Base-by-base conservation (phyloP, 1,139 yeast species). In the Protomyces lactucae-debilis region DNA sequence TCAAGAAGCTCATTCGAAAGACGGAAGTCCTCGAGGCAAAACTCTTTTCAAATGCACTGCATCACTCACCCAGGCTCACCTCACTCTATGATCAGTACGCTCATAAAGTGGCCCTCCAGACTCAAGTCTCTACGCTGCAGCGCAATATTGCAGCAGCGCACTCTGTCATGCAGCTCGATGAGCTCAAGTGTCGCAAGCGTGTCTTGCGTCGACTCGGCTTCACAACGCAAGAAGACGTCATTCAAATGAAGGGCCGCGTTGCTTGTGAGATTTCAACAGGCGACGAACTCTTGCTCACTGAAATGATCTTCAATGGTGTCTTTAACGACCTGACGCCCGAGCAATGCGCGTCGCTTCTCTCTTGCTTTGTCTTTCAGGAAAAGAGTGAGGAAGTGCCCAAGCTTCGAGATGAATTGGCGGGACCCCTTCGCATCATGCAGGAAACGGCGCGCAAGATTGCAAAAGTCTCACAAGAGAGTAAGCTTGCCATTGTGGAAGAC, bases 221-320 rank as follows among this genome's bases (percentile, higher is more conserved):
- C 77, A 87, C 93, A 53, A 86, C 95, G 1, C 76, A 79, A 18
- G 83, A 81, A 68, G 83, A 85, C 69, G 87, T 93, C 67, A 95
- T 93, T 69, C 97, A 93, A 73, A 80, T 93, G 70, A 95, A 95
- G 77, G 99, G 99, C 56, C 83, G 99, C 73, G 91, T 86, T 60
- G 98, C 98, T 0, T 92, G 99, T 76, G 99, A 93, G 72, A 93
- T 93, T 71, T 87, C 96, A 72, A 87, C 96, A 35, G 99, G 99
- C 67, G 97, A 91, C 75, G 97, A 91, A 76, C 78, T 93, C 66
- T 75, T 93, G 69, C 78, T 93, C 60, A 92, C 98, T 0, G 99
- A 95, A 74, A 79, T 93, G 71, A 88, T 95, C 48, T 93, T 93
- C 80, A 90, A 91, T 73, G 99, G 99, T 81, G 88, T 88, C 46